Base-by-base conservation (phyloP, 2,329 filamentous ascomycete genomes). In the Pseudogymnoascus destructans region DNA sequence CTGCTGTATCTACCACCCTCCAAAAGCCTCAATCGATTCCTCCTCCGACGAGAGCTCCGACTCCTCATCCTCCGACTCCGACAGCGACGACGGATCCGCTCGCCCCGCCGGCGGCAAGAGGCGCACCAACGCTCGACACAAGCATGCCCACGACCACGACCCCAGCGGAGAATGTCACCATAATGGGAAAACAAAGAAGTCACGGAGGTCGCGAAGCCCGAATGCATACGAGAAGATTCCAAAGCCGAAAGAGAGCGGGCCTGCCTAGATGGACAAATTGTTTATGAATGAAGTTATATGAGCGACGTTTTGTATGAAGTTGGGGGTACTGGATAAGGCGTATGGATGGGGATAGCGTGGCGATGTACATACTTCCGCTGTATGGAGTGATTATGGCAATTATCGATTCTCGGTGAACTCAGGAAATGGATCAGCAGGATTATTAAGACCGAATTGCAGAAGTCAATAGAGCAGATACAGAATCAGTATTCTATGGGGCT, bases 1-100 rank as follows among this genome's bases (percentile, higher is more conserved):
- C n/a, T 98, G 93, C 79, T 98, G 93, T 72, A 98, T 98, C 71
- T 98, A 96, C 74, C 92, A 96, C 74, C 87, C 87, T 61, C 85
- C 89, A 5, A 87, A 86, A 64, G 81, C 78, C 9, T 83, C 89
- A 3, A 89, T 87, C 69, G 92, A 97, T 70, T 93, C 87, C 30
- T 90, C 85, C 64, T 81, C 83, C 63, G 82, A 85, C 60, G 75
- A 75, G 56, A 82, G 79, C 2, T 81, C 76, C 0, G 78, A 77
- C 49, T 78, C 75, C 3, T 75, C 73, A 6, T 76, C 72, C 6
- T 75, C 75, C 5, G 76, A 77, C 30, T 74, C 73, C 2, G 76
- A 77, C 42, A 79, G 77, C 0, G 80, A 83, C 61, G 73, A 78
- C 65, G 78, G 77, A 61, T 69, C 65, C 13, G 74, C 74, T 61